A percentile compares a stretch with the other conserved stretches of the same genome.
Conservation (phyloP, 164 flowering plant genomes). For the Saururus chinensis region DNA sequence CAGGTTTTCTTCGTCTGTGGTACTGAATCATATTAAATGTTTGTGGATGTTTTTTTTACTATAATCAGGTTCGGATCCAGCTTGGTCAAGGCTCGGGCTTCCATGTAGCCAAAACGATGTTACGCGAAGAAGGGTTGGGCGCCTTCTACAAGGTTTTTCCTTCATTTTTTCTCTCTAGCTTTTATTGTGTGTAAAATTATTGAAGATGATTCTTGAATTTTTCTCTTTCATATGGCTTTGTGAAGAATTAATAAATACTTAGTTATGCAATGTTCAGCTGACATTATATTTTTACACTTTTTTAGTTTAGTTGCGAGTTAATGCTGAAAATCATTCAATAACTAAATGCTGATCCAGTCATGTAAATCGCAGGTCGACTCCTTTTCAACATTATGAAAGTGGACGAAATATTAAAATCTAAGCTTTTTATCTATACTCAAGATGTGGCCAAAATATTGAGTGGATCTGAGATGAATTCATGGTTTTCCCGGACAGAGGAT, state of each 20-base stretch:
- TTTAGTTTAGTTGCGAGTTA: too few relatives aligned
- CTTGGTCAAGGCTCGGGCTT: constrained; percentile 92
- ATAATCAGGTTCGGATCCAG: constrained; percentile 81
- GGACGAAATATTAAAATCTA: too few relatives aligned
- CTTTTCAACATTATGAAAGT: too few relatives aligned
- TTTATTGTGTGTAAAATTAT: neutral
- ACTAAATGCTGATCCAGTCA: too few relatives aligned
- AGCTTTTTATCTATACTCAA: too few relatives aligned
- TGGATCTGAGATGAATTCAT: neutral
- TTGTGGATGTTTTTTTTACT: neutral
- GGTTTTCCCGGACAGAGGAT: neutral
- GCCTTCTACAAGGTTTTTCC: constrained; percentile 80
- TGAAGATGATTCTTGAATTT: neutral
- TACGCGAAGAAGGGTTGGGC: constrained; percentile 68
- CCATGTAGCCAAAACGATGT: constrained; percentile 66
- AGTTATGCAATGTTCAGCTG: too few relatives aligned
- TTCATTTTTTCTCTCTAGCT: neutral
- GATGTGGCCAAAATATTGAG: neutral
- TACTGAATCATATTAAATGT: neutral
- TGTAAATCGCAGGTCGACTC: too few relatives aligned
- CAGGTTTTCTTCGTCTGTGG: neutral
- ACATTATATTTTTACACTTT: too few relatives aligned
- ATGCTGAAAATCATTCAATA: too few relatives aligned
- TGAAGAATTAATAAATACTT: too few relatives aligned
- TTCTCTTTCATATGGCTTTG: too few relatives aligned